Conservation (phyloP, 192 early-diverging fungal genomes). For the Coemansia sp. region DNA sequence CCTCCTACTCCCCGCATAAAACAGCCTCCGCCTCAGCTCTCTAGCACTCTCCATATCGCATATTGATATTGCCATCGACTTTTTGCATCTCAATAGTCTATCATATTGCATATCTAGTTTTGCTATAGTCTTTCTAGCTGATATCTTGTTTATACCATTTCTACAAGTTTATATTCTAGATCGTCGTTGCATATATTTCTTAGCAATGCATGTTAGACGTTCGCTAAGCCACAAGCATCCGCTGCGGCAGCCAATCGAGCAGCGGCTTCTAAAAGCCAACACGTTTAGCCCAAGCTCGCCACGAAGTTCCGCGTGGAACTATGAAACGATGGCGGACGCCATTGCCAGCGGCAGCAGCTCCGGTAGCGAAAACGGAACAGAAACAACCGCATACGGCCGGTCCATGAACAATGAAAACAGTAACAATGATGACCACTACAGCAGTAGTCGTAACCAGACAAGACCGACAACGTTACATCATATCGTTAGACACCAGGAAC, state of each 20-base stretch:
- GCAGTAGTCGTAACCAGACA: constrained; percentile 6
- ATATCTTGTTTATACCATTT: no score
- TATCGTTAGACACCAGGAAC: neutral
- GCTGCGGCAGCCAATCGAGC: neutral
- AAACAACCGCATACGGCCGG: neutral
- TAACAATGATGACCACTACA: constrained; percentile 9
- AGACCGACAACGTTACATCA: constrained; percentile 1
- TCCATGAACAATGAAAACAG: constrained; percentile 4
- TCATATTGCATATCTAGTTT: no score
- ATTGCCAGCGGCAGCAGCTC: neutral
- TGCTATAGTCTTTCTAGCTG: no score
- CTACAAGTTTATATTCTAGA: no score
- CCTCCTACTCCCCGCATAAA: constrained; percentile 1
- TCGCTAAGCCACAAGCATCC: constrained; percentile 7
- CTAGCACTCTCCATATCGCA: neutral
- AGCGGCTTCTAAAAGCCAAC: constrained; percentile 1
- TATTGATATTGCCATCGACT: neutral
- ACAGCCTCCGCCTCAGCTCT: neutral
- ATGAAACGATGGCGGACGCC: constrained; percentile 3
- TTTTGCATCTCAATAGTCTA: no score
- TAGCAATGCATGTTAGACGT: neutral
- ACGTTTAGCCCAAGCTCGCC: constrained; percentile 1
- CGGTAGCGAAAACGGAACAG: constrained; percentile 1
- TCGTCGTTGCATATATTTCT: no score
- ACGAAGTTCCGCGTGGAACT: constrained; percentile 6